Base-by-base conservation (phyloP, 2,329 filamentous ascomycete species). In the Cercospora zeina region DNA sequence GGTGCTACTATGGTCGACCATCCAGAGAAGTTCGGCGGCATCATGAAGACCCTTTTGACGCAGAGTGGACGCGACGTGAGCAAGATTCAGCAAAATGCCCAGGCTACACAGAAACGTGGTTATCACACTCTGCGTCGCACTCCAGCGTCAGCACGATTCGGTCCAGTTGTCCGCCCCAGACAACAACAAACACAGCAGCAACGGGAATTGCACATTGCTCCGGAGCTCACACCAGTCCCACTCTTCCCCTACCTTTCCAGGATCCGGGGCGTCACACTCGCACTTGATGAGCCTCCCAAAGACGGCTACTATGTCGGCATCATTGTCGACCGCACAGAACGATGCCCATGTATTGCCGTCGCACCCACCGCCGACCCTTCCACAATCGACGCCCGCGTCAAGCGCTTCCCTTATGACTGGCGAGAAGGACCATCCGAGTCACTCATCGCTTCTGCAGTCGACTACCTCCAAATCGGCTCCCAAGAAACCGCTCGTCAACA, bases 1-100 rank as follows among this genome's bases (percentile, higher is more conserved):
- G 89, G 89, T 2, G 88, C 84, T 0, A 84, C 83, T 0, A 85
- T 93, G 75, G 86, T 92, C 2, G 85, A 89, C 63, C 89, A 93
- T 70, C 90, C 90, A 0, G 87, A 89, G 54, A 87, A 89, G 65
- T 89, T 93, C 64, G 90, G 90, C 0, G 78, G 82, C 19, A 84
- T 85, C 0, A 85, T 93, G 80, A 89, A 86, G 73, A 76, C 77
- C 2, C 77, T 89, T 13, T 77, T 92, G 3, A 75, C 74, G 14
- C 76, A 77, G 37, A 75, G 75, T 53, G 78, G 77, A 65, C 67
- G 77, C 61, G 72, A 76, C 59, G 73, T 79, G 33, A 69, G 71
- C 60, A 76, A 77, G 63, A 78, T 76, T 71, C 67, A 68, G 54
- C 62, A 64, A n/a, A 66, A 70, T 59, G 72, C 76, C 57, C 73